Conservation (phyloP, 305 asterid species). For the Fraxinus paxiana region DNA sequence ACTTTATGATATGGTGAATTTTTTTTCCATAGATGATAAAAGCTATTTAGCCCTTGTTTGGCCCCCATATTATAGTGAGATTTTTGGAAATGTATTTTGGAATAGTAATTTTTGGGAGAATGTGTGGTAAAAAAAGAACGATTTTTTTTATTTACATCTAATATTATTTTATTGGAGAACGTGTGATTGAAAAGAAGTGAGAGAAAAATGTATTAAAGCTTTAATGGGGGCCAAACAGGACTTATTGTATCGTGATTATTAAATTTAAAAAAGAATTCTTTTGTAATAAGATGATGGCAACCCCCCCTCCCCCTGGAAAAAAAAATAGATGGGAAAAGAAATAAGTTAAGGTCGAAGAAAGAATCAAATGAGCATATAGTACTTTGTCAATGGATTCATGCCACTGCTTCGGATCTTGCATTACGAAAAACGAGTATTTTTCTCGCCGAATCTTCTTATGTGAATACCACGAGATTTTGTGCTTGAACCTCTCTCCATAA, state of each 20-base stretch:
- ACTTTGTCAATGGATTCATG: neutral
- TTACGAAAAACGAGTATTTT: neutral
- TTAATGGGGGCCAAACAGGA: neutral
- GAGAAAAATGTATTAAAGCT: neutral
- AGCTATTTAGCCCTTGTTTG: neutral
- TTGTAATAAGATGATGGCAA: neutral
- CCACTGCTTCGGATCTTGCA: neutral
- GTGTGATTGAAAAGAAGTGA: neutral
- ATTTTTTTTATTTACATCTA: neutral
- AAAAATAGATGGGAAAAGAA: neutral
- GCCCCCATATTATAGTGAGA: neutral
- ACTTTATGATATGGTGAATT: slow-evolving; percentile 67
- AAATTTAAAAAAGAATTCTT: neutral
- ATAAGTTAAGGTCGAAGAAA: neutral
- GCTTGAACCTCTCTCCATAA: neutral
- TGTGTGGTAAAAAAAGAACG: neutral
- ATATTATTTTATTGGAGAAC: neutral
- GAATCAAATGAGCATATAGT: neutral
- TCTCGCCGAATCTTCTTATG: neutral
- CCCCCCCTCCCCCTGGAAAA: neutral
- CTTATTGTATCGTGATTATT: neutral
- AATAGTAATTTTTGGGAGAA: neutral
- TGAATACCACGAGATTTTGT: neutral
- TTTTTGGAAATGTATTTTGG: neutral
- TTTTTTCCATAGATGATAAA: slow-evolving; percentile 8